Base-by-base conservation (phyloP, 2,329 filamentous ascomycete genomes). In the Pseudocercospora macadamiae region DNA sequence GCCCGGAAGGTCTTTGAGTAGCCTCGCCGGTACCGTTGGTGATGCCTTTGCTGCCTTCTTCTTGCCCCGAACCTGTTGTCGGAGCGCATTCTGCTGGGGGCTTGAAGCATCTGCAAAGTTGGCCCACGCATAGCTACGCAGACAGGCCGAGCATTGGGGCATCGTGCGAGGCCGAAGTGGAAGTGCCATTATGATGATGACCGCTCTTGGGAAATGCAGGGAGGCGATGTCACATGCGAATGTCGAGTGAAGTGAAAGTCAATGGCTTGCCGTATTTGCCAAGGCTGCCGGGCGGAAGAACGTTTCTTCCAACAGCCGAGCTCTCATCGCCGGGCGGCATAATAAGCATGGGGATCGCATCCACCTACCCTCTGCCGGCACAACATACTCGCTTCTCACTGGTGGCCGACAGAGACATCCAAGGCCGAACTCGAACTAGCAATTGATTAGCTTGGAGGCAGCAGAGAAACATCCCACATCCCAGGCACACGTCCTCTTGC, bases 1-100 rank as follows among this genome's bases (percentile, higher is more conserved):
- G n/a, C 75, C 76, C 53, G 77, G 76, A 36, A 84, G 74, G 68
- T 84, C 79, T 67, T 80, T 76, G 34, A 80, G 71, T 56, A 86
- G 74, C 65, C 80, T 77, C 26, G 83, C 82, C 26, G 79, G 76
- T 36, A 84, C 76, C 53, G 71, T 73, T 47, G 55, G 64, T 12
- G 65, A 62, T 8, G 61, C 64, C 54, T 69, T 69, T 52, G 66
- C 66, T 51, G 68, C 54, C 65, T 71, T 75, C 62, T 74, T 74
- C 66, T 75, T 74, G 52, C 71, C 69, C 58, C 73, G 65, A 58
- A 71, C 57, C 49, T 73, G 72, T 58, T 73, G 71, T 49, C 64
- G 51, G 18, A 64, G 53, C 28, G 39, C 54, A 32, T 54, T 55
- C 9, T 47, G 45, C 26, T 48, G 52, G 26, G 51, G 39, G 55